A percentile compares a stretch with the other conserved stretches of the same genome.
Conservation (phyloP, 371 early-diverging fungal genomes). For the Quaeritorhiza haematococci region DNA sequence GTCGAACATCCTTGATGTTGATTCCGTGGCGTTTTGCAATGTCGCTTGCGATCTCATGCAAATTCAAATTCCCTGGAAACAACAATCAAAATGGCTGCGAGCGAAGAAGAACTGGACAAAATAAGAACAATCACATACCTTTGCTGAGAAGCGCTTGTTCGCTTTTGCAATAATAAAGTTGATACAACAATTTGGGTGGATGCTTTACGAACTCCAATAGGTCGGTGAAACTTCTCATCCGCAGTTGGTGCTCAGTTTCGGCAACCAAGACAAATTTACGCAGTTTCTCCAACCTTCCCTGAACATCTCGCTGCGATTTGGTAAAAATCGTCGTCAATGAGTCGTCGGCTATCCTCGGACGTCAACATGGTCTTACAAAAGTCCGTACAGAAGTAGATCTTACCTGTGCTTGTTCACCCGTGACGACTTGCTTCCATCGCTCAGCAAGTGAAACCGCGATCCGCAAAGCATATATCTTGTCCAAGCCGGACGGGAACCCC, state of each 20-base stretch:
- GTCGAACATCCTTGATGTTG: constrained; percentile 15
- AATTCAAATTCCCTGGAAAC: constrained; percentile 20
- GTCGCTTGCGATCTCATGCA: constrained; percentile 27
- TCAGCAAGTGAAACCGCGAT: constrained; percentile 26
- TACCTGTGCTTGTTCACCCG: too few relatives aligned
- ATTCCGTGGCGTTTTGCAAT: constrained; percentile 22
- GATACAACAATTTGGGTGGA: constrained; percentile 20
- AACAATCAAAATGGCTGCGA: not conserved
- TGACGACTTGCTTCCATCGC: constrained; percentile 7
- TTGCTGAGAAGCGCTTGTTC: constrained; percentile 14
- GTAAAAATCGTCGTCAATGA: too few relatives aligned
- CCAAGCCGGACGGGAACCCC: constrained; percentile 32
- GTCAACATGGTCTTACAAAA: too few relatives aligned
- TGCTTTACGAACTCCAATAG: constrained; percentile 3
- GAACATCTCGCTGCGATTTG: too few relatives aligned
- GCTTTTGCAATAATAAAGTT: constrained; percentile 21
- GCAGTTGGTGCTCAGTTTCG: constrained; percentile 34
- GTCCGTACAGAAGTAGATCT: too few relatives aligned
- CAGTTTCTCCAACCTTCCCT: too few relatives aligned
- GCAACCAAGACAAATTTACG: too few relatives aligned
- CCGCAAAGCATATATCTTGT: constrained; percentile 31
- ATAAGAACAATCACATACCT: constrained; percentile 8
- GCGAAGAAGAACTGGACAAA: too few relatives aligned
- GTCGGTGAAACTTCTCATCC: constrained; percentile 3
- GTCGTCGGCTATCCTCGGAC: too few relatives aligned